Evolutionary conservation across 768 basidiomycete species (phyloP).

Genomic region (Naematelia encephala): DNA sequence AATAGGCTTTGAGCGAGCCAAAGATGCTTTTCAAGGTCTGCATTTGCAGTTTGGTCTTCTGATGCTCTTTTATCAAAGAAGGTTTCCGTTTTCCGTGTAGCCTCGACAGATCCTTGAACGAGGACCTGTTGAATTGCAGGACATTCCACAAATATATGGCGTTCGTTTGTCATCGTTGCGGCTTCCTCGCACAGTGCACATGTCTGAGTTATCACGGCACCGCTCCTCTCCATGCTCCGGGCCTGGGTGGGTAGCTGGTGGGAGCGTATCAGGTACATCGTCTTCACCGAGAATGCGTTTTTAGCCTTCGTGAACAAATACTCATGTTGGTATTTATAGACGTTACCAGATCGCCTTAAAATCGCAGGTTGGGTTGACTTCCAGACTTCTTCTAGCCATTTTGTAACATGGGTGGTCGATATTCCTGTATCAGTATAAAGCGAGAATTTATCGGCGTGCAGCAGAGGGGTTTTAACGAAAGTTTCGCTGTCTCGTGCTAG

Average conservation of each 20-base stretch:
- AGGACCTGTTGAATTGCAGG: background rate
- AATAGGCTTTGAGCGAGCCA: background rate
- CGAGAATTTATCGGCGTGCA: background rate
- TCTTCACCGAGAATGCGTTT: constrained; percentile 1
- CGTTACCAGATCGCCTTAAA: background rate
- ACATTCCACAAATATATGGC: constrained; percentile 1
- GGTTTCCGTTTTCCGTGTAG: too few relatives aligned
- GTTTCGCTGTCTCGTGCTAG: background rate
- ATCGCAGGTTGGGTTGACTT: background rate
- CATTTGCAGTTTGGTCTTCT: background rate
- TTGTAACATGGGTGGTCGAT: background rate
- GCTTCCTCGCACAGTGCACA: background rate
- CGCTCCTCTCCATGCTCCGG: background rate
- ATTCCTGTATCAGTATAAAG: background rate
- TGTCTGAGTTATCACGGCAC: too few relatives aligned
- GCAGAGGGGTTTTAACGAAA: background rate
- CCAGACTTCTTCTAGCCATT: background rate
- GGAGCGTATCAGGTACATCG: background rate
- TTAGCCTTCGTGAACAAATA: background rate
- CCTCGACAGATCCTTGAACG: background rate
- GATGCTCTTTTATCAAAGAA: background rate
- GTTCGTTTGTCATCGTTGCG: background rate
- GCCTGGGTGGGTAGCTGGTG: background rate
- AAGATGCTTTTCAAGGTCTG: background rate
- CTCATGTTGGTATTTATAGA: background rate